A percentile compares a stretch with the other conserved stretches of the same genome.
These are phyloP conservation scores for Potentilla sterilis DNA, from an alignment of 306 rosid species.

Conservation along the genomic window DNA sequence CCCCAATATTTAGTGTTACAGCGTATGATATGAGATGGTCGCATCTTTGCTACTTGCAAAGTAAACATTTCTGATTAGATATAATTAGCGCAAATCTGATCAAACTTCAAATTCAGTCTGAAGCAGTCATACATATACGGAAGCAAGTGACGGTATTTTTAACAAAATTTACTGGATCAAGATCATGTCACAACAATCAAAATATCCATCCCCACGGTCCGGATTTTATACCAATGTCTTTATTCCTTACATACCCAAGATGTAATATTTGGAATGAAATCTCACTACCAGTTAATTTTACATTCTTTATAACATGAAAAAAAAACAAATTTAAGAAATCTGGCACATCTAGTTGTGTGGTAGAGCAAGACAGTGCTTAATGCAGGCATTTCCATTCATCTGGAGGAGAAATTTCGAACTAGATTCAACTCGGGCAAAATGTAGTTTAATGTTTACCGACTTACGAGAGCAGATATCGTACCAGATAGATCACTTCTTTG, in stretches of 20 bases:
- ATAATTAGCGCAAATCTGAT: not conserved
- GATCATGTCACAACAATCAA: not conserved
- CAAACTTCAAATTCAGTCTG: not conserved
- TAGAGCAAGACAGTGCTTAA: not conserved
- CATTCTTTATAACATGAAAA: not conserved
- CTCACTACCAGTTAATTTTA: not conserved
- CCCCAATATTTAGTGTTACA: too few relatives aligned
- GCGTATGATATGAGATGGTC: too few relatives aligned
- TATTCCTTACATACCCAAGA: not conserved
- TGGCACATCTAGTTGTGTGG: not conserved
- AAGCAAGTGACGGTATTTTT: not conserved
- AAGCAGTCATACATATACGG: not conserved
- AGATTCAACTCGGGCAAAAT: not conserved
- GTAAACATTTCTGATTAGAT: not conserved
- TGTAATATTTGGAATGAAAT: not conserved
- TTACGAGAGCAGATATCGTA: not conserved
- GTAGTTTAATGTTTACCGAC: not conserved
- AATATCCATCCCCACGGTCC: not conserved
- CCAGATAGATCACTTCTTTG: slow-evolving; percentile 52
- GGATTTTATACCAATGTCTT: not conserved
- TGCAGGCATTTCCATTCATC: not conserved
- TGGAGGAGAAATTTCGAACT: not conserved
- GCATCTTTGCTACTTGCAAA: not conserved
- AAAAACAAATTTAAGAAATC: too few relatives aligned
- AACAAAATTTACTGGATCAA: too few relatives aligned